phyloP scores from a whole-genome alignment of 1,284 basidiomycete genomes.

The Neotropicomus parvogracilis region DNA sequence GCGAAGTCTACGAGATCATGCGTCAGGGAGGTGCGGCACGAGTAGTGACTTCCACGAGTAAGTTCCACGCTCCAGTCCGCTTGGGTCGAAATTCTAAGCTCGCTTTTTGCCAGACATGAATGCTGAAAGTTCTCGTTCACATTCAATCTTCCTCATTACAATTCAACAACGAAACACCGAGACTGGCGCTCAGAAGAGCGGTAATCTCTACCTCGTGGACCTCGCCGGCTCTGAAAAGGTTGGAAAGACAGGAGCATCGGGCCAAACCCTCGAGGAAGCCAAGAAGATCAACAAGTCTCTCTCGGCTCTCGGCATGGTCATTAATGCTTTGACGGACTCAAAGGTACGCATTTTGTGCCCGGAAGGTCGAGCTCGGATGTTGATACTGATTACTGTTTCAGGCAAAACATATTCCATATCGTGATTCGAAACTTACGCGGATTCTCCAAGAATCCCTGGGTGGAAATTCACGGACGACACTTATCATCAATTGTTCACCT shows the following conservation, averaged over 20 bases:
- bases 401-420: conserved; percentile 97
- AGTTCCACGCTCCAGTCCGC: conserved; percentile 31
- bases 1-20: conserved; percentile 99
- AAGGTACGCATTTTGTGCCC: conserved; percentile 57
- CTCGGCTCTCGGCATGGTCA: conserved; percentile 98
- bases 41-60: conserved; percentile 93
- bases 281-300: conserved; percentile 99
- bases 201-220: conserved; percentile 97
- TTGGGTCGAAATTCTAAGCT: conserved; percentile 6
- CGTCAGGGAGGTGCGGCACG: conserved; percentile 89
- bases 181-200: conserved; percentile 92
- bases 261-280: conserved; percentile 97
- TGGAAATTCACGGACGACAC: conserved; percentile 97
- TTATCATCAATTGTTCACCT: conserved; percentile 99
- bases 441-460: conserved; percentile 99
- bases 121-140: conserved; percentile 97
- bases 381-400: conserved; percentile 34
- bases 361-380: conserved; percentile 2
- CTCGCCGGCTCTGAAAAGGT: conserved; percentile 99
- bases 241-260: conserved; percentile 98
- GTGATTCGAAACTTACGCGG: conserved; percentile 98
- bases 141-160: conserved; percentile 98
- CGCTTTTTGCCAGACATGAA: conserved; percentile 86
- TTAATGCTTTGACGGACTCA: conserved; percentile 95
- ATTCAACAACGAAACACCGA: conserved; percentile 97